These are phyloP conservation scores for Pseudovirgaria hyperparasitica DNA, from an alignment of 2,329 filamentous ascomycete genomes.

Conservation along the genomic window DNA sequence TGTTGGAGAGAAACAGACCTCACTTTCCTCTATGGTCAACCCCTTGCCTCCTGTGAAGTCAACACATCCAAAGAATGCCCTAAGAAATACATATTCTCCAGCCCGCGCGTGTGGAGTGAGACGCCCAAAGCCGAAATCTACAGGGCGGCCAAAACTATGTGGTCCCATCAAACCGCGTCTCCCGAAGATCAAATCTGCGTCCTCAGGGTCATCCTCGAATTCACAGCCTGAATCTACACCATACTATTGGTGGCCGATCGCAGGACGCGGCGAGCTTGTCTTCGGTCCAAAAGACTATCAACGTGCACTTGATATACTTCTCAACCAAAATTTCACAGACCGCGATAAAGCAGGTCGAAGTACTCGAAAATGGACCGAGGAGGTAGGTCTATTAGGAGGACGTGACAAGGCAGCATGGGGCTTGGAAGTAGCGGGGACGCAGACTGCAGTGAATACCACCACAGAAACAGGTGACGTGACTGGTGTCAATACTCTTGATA, in stretches of 20 bases:
- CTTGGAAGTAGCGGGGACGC: slow-evolving; percentile 15
- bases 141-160: slow-evolving; percentile 21
- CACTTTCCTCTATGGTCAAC: no score
- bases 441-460: slow-evolving; percentile 6
- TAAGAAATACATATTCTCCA: slow-evolving; percentile 15
- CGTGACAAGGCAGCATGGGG: slow-evolving; percentile 12
- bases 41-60: no score
- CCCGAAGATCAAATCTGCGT: slow-evolving; percentile 49
- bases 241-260: slow-evolving; percentile 53
- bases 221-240: slow-evolving; percentile 38
- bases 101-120: no score
- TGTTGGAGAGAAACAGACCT: neutral
- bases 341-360: slow-evolving; percentile 49
- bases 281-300: slow-evolving; percentile 54
- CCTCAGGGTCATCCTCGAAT: slow-evolving; percentile 28
- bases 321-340: slow-evolving; percentile 62
- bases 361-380: slow-evolving; percentile 56
- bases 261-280: slow-evolving; percentile 50
- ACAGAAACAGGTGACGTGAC: slow-evolving; percentile 4
- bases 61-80: slow-evolving; percentile 1
- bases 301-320: slow-evolving; percentile 53
- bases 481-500: slow-evolving; percentile 8
- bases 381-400: slow-evolving; percentile 39
- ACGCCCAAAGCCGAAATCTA: no score
- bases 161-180: slow-evolving; percentile 52